Evolutionary conservation across 2,329 filamentous ascomycete species (phyloP).

Genomic region (Calonectria naviculata): DNA sequence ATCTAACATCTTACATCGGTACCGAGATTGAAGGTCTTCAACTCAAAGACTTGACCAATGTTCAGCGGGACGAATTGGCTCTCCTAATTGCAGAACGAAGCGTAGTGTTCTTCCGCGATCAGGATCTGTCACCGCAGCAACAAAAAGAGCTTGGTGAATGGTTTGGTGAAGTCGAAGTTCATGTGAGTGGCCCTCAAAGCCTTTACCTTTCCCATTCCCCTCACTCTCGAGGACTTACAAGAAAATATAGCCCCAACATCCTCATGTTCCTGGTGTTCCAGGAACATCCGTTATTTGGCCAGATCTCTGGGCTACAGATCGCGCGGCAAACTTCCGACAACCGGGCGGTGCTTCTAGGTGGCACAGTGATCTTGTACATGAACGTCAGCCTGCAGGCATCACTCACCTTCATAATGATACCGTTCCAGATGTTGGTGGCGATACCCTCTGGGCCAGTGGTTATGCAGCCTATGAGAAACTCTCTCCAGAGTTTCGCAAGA

Average conservation of each 20-base stretch:
- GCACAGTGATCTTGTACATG: constrained; percentile 79
- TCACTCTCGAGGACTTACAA: background rate
- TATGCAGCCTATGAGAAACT: constrained; percentile 81
- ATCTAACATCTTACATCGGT: constrained; percentile 71
- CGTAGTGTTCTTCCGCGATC: constrained; percentile 75
- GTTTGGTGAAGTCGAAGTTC: constrained; percentile 75
- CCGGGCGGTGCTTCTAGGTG: constrained; percentile 76
- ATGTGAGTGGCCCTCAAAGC: constrained; percentile 58
- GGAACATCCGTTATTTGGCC: constrained; percentile 79
- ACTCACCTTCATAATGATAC: constrained; percentile 79
- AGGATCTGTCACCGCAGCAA: constrained; percentile 70
- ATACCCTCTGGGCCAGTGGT: constrained; percentile 79
- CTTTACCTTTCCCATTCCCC: background rate
- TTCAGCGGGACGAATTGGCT: constrained; percentile 71
- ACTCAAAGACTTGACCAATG: constrained; percentile 68
- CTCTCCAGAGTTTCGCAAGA: constrained; percentile 74
- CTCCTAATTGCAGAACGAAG: constrained; percentile 72
- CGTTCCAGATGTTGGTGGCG: constrained; percentile 72
- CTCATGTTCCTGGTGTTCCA: constrained; percentile 74
- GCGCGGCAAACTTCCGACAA: constrained; percentile 69
- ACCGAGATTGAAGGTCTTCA: constrained; percentile 74
- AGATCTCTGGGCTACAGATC: constrained; percentile 71
- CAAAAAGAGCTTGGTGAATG: constrained; percentile 72
- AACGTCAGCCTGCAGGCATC: constrained; percentile 76
- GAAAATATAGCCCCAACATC: constrained; percentile 70